phyloP scores from a whole-genome alignment of 352 stramenopile species.

The Paralagenidium karlingii region DNA sequence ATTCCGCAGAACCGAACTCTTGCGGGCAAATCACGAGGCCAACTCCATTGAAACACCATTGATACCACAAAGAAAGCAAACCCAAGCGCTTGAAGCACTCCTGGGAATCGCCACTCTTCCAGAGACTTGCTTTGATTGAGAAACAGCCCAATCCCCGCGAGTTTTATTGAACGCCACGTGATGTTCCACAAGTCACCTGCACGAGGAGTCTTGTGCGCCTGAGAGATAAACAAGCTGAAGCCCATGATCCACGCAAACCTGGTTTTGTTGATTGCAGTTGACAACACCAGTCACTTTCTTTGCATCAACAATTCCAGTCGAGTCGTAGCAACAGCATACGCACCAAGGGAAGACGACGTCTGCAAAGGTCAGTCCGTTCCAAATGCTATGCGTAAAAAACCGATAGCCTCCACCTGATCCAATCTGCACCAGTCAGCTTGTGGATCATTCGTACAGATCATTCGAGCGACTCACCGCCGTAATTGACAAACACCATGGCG shows the following conservation, averaged over 20 bases:
- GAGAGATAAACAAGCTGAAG: too few relatives aligned
- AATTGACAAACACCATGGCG: conserved; percentile 84
- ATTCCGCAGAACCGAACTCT: too few relatives aligned
- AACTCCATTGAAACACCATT: too few relatives aligned
- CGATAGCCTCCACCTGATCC: conserved; percentile 31
- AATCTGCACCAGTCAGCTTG: background rate
- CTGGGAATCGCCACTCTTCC: conserved; percentile 48
- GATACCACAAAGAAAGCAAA: conserved; percentile 30
- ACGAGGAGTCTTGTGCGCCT: too few relatives aligned
- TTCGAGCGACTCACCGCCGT: conserved; percentile 24
- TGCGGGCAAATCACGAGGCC: too few relatives aligned
- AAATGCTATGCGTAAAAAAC: conserved; percentile 54
- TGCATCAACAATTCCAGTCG: background rate
- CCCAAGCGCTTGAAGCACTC: conserved; percentile 60
- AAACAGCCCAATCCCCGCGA: conserved; percentile 54
- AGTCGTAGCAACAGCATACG: conserved; percentile 4
- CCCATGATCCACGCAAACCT: conserved; percentile 84
- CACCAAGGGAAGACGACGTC: conserved; percentile 74
- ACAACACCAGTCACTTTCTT: too few relatives aligned
- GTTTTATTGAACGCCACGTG: conserved; percentile 29
- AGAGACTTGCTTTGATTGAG: conserved; percentile 51
- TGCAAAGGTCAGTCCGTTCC: conserved; percentile 65
- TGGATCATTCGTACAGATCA: background rate
- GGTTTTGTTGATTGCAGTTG: too few relatives aligned
- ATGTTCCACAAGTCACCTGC: too few relatives aligned